phyloP scores from a whole-genome alignment of 1,284 basidiomycete species.

The Tilletia indica region DNA sequence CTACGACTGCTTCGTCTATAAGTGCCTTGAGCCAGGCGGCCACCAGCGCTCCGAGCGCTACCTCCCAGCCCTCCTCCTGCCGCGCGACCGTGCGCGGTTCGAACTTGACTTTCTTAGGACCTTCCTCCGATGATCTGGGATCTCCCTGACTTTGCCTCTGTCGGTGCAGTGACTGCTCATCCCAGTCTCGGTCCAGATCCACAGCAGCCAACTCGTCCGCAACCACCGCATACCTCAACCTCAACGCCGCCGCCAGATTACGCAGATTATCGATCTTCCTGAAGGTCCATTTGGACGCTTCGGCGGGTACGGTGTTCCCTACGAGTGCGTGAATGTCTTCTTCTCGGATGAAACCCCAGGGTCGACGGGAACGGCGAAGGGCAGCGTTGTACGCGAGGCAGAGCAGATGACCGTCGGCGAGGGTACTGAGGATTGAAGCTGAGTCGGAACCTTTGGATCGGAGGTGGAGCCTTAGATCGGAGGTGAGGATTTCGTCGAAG shows the following conservation, averaged over 20 bases:
- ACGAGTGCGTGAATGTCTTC: conserved; percentile 66
- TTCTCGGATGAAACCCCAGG: conserved; percentile 80
- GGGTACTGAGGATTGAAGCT: conserved; percentile 19
- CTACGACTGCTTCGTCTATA: not conserved
- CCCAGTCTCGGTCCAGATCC: not conserved
- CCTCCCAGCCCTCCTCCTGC: conserved; percentile 10
- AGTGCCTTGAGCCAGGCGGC: conserved; percentile 13
- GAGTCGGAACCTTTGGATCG: not conserved
- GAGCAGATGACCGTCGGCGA: conserved; percentile 69
- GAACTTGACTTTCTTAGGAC: not conserved
- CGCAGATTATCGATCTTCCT: conserved; percentile 39
- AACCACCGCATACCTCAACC: conserved; percentile 28
- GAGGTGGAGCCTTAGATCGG: conserved; percentile 3
- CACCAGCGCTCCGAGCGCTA: not conserved
- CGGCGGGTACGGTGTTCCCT: conserved; percentile 58
- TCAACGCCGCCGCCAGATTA: conserved; percentile 35
- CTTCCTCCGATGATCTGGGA: not conserved
- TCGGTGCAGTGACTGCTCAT: not conserved
- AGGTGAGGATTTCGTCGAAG: conserved; percentile 1
- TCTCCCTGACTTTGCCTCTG: not conserved
- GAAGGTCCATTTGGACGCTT: conserved; percentile 37
- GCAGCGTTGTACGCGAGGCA: conserved; percentile 76
- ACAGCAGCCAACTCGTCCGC: not conserved
- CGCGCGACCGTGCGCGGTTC: not conserved
- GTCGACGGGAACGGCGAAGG: conserved; percentile 73